Evolutionary conservation across 2,329 filamentous ascomycete species (phyloP), one percentile per base, ranked within the genome.

Genomic region (Neofusicoccum laricinum): DNA sequence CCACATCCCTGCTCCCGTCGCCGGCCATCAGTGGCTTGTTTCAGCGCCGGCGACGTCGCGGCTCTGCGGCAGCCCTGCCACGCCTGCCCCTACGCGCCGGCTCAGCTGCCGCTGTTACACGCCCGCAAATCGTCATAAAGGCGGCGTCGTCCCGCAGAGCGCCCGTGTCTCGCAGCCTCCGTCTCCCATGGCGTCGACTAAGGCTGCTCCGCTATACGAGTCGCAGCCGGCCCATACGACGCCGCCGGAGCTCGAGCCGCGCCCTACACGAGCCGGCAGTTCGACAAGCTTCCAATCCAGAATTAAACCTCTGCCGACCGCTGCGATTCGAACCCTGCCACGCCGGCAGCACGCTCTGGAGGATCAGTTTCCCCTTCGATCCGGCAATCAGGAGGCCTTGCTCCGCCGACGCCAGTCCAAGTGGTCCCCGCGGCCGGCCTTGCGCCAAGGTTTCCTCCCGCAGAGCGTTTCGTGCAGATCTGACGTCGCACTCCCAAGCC

Each of bases 231-330:
- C 14, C 55, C 55, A 38, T 49, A 48, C 45, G 58, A 15, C 15
- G 58, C 58, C 58, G 58, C 46, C 46, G 34, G 51, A 50, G 58
- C 58, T 61, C 58, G 58, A 61, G 58, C 58, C 58, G 58, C 58
- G 41, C 15, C 2, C 45, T 32, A 61, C 58, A 61, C 58, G 58
- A 61, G 51, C 17, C 34, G 36, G 11, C 38, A 41, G 40, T 40
- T 46, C 55, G 41, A 59, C 25, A 46, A 21, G 41, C 40, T 59
- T 34, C 53, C 19, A 30, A 58, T 11, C 15, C 53, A 11, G 53
- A 32, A 45, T 32, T 10, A 30, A 41, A 21, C 34, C 34, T 25
- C 49, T 41, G 17, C 17, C 34, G 25, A 2, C 50, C n/a, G 50
- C 10, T 36, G 55, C 40, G 55, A 59, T 34, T 45, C n/a, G n/a